Conservation (phyloP, 495 filamentous ascomycete species). For the Beverwykella pulmonaria region DNA sequence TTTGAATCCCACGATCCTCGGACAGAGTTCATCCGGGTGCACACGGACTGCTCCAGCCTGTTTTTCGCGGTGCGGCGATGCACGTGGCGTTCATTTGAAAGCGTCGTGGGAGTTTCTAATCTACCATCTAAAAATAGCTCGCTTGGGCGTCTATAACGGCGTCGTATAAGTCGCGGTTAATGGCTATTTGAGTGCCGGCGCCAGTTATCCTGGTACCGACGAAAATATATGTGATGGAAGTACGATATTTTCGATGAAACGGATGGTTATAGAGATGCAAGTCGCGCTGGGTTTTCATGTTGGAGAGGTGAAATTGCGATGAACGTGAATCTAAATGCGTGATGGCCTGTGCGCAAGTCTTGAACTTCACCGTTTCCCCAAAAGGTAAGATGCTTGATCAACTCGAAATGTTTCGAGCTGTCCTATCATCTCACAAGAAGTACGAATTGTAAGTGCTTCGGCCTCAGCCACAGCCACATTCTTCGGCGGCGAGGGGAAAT, state of each 20-base stretch:
- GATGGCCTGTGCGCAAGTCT: neutral
- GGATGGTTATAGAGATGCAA: neutral
- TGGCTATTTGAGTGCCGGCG: neutral
- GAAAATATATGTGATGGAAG: neutral
- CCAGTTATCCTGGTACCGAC: neutral
- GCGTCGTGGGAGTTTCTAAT: neutral
- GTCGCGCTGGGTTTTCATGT: neutral
- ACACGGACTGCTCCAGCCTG: neutral
- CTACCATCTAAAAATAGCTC: neutral
- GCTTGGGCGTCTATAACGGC: neutral
- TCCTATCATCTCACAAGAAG: too few species aligned
- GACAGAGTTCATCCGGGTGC: neutral
- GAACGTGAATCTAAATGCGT: neutral
- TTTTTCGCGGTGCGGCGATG: neutral
- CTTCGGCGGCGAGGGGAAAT: neutral
- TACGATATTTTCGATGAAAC: neutral
- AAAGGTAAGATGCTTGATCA: too few species aligned
- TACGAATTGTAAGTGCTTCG: too few species aligned
- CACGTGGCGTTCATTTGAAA: neutral
- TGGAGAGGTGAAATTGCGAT: neutral
- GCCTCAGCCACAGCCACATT: too few species aligned
- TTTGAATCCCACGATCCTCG: neutral
- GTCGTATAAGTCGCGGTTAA: neutral
- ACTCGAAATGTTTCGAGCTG: too few species aligned
- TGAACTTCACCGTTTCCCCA: neutral